Percentiles rank a stretch among this genome's conserved stretches.
Evolutionary conservation across 768 basidiomycete species (phyloP).

Genomic region (Russula dissimulans): DNA sequence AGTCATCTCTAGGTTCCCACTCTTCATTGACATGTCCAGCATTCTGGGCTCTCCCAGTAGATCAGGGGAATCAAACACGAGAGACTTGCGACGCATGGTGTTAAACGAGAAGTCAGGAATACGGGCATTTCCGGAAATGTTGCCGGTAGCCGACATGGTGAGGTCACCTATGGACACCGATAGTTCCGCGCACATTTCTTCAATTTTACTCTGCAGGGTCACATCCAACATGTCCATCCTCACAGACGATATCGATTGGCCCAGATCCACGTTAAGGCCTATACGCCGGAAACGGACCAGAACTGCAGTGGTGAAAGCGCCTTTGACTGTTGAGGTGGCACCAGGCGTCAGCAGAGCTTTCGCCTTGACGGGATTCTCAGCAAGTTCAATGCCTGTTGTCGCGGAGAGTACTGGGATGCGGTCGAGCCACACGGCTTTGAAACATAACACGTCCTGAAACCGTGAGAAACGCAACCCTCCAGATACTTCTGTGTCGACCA

Average conservation of each 20-base stretch:
- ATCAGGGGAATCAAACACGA: slow-evolving; percentile 24
- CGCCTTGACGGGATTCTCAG: slow-evolving; percentile 12
- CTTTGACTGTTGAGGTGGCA: slow-evolving; percentile 22
- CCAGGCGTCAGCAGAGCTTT: slow-evolving; percentile 7
- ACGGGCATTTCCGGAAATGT: slow-evolving; percentile 56
- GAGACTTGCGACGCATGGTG: slow-evolving; percentile 51
- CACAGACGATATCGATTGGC: slow-evolving; percentile 71
- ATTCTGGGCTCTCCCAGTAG: slow-evolving; percentile 35
- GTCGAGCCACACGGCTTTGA: slow-evolving; percentile 93
- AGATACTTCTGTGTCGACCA: slow-evolving; percentile 78
- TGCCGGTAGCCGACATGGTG: slow-evolving; percentile 50
- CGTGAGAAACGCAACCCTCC: slow-evolving; percentile 76
- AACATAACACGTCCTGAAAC: slow-evolving; percentile 85
- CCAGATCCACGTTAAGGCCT: slow-evolving; percentile 70
- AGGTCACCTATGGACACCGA: slow-evolving; percentile 56
- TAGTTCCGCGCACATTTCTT: slow-evolving; percentile 50
- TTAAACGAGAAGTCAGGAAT: slow-evolving; percentile 70
- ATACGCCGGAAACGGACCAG: slow-evolving; percentile 67
- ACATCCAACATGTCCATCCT: slow-evolving; percentile 56
- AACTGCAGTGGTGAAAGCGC: slow-evolving; percentile 50
- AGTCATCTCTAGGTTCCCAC: slow-evolving; percentile 53
- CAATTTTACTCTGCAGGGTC: slow-evolving; percentile 57
- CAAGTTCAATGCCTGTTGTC: slow-evolving; percentile 26
- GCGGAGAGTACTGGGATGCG: slow-evolving; percentile 67
- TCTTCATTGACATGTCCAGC: slow-evolving; percentile 68